These are phyloP conservation scores for Cyclotella sp. DNA, from an alignment of 108 stramenopile genomes.

Conservation along the genomic window DNA sequence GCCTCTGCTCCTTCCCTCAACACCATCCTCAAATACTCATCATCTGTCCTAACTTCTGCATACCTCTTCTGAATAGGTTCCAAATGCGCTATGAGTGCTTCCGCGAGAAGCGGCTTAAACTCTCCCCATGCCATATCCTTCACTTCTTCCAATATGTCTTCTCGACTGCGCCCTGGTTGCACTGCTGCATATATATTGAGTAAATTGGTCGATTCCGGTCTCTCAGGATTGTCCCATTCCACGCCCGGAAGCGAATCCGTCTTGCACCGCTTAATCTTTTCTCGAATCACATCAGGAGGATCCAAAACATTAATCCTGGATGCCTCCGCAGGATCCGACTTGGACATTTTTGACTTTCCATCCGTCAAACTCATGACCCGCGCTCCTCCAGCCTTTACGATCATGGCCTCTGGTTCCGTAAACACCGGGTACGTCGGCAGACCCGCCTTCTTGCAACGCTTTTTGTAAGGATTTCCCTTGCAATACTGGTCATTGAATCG, in stretches of 20 bases:
- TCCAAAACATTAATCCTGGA: conserved; percentile 97
- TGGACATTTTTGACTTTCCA: conserved; percentile 98
- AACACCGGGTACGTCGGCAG: conserved; percentile 87
- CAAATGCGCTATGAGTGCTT: conserved; percentile 92
- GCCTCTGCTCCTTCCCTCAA: conserved; percentile 93
- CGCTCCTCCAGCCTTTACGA: conserved; percentile 92
- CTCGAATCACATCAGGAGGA: conserved; percentile 87
- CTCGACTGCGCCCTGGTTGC: conserved; percentile 76
- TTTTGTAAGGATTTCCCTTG: conserved; percentile 88
- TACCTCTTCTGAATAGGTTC: conserved; percentile 94
- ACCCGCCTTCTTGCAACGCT: conserved; percentile 83
- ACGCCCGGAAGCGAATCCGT: conserved; percentile 89
- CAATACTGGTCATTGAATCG: conserved; percentile 95
- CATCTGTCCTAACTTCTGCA: conserved; percentile 88
- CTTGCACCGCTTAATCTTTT: conserved; percentile 97
- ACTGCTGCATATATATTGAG: conserved; percentile 95
- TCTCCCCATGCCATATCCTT: conserved; percentile 91
- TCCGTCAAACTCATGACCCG: conserved; percentile 98
- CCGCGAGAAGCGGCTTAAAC: conserved; percentile 96
- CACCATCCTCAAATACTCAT: conserved; percentile 79
- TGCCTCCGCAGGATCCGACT: conserved; percentile 88
- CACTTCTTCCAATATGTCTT: conserved; percentile 88
- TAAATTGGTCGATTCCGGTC: conserved; percentile 98
- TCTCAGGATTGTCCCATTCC: conserved; percentile 97
- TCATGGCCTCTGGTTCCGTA: conserved; percentile 94